Base-by-base conservation (phyloP, 2,329 filamentous ascomycete species). In the Fusarium liriodendri region DNA sequence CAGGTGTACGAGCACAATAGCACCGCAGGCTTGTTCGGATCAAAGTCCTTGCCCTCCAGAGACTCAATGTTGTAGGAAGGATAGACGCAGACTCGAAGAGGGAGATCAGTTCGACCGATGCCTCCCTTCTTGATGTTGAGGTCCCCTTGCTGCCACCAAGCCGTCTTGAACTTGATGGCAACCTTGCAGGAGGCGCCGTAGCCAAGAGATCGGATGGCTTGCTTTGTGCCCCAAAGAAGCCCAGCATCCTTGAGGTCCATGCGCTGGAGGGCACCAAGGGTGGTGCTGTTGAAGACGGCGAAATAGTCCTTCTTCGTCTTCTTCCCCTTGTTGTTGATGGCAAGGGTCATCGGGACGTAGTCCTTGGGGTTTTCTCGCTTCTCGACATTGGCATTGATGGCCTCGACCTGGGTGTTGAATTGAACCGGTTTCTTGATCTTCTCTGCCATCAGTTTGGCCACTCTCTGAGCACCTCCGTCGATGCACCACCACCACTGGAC, bases 141-240 rank as follows among this genome's bases (percentile, higher is more conserved):
- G 0, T 64, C 64, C 0, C 27, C 37, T 6, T 65, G 9, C 20
- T 73, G 67, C 75, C 75, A 79, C 79, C 79, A 82, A 1, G 79
- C 69, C 0, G 74, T 72, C 58, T 79, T 77, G 62, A 85, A 85
- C 40, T 81, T 82, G 25, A 82, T 74, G 1, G 67, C 80, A 2
- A 82, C 78, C 52, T 82, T 82, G 3, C 70, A 70, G 0, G 79
- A 76, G 0, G 77, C 76, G 4, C 80, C 80, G 10, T 81, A 81
- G 5, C 78, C 78, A 14, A 82, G 67, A 6, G 75, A 72, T 8
- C 80, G 74, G 5, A 82, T 81, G 0, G 80, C 80, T 2, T 73
- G 73, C 38, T 81, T 80, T 1, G 77, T 76, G 1, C 73, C 77
- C 69, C 79, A 82, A 2, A 68, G 69, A 0, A 82, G 74, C 1